A percentile compares a stretch with the other conserved stretches of the same genome.
Conservation (phyloP, 2,329 filamentous ascomycete species). For the Parastagonospora avenae region DNA sequence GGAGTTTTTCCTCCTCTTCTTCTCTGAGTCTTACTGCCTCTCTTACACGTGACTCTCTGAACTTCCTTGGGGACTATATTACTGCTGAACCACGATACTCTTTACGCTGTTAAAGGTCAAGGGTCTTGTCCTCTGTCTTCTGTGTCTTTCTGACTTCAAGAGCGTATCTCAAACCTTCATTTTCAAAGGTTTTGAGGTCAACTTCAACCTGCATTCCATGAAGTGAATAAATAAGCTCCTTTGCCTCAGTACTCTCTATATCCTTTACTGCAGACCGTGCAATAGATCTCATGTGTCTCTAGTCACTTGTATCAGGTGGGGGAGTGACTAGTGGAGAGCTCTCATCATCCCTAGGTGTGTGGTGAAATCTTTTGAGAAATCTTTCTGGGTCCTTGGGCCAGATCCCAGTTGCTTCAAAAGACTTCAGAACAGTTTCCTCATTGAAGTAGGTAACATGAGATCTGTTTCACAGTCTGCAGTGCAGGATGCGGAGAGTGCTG, state of each 20-base stretch:
- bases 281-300: too few relatives aligned
- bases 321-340: too few relatives aligned
- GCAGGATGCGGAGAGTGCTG: too few relatives aligned
- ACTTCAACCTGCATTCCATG: conserved; percentile 1
- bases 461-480: too few relatives aligned
- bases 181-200: neutral
- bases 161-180: conserved; percentile 5
- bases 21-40: too few relatives aligned
- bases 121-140: conserved; percentile 2
- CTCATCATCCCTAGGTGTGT: too few relatives aligned
- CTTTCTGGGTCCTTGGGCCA: neutral
- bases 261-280: too few relatives aligned
- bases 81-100: conserved; percentile 9
- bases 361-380: too few relatives aligned
- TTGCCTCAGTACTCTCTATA: too few relatives aligned
- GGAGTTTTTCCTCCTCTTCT: too few relatives aligned
- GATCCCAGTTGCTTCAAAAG: neutral
- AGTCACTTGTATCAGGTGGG: too few relatives aligned
- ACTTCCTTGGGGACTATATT: conserved; percentile 10
- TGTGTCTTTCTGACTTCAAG: conserved; percentile 13
- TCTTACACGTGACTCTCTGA: neutral
- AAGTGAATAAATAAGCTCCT: too few relatives aligned
- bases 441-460: neutral
- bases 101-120: conserved; percentile 5
- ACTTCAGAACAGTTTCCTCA: neutral